phyloP scores from a whole-genome alignment of 2,329 filamentous ascomycete species.

The Onygena corvina region DNA sequence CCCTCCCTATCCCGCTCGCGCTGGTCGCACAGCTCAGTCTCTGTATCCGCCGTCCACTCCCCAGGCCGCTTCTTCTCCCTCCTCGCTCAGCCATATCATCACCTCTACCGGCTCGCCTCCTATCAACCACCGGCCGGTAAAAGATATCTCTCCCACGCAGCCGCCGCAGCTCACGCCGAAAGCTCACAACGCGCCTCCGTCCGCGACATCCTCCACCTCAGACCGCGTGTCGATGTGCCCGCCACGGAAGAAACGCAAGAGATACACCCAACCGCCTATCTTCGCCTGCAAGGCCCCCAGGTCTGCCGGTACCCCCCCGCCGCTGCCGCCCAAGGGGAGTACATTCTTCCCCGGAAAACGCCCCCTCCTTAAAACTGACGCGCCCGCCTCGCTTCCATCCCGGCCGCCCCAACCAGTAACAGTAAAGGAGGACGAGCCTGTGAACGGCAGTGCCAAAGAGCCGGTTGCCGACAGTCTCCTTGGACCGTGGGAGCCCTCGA shows the following conservation, averaged over 20 bases:
- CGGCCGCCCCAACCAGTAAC: slow-evolving; percentile 10
- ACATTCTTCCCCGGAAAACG: slow-evolving; percentile 15
- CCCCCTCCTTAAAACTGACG: slow-evolving; percentile 23
- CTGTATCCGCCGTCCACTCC: slow-evolving; percentile 10
- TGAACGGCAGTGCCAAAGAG: slow-evolving; percentile 23
- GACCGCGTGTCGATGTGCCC: slow-evolving; percentile 19
- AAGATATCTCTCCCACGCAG: slow-evolving; percentile 1
- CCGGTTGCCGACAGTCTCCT: slow-evolving; percentile 20
- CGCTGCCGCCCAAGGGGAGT: slow-evolving; percentile 27
- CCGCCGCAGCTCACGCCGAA: background rate
- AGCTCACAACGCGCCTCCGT: background rate
- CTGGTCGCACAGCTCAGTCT: slow-evolving; percentile 7
- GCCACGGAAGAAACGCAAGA: slow-evolving; percentile 38
- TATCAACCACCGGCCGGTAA: slow-evolving; percentile 2
- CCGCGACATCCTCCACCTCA: slow-evolving; percentile 1
- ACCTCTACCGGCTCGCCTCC: background rate
- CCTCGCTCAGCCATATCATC: background rate
- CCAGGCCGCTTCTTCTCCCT: background rate
- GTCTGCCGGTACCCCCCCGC: slow-evolving; percentile 31
- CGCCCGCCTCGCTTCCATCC: slow-evolving; percentile 11
- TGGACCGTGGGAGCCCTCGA: slow-evolving; percentile 43
- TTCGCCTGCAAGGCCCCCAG: slow-evolving; percentile 37
- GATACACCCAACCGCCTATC: slow-evolving; percentile 43
- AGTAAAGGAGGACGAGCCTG: slow-evolving; percentile 18
- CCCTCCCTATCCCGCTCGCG: background rate